Base-by-base conservation (phyloP, 495 filamentous ascomycete species). In the Hyphodiscus hymeniophilus region DNA sequence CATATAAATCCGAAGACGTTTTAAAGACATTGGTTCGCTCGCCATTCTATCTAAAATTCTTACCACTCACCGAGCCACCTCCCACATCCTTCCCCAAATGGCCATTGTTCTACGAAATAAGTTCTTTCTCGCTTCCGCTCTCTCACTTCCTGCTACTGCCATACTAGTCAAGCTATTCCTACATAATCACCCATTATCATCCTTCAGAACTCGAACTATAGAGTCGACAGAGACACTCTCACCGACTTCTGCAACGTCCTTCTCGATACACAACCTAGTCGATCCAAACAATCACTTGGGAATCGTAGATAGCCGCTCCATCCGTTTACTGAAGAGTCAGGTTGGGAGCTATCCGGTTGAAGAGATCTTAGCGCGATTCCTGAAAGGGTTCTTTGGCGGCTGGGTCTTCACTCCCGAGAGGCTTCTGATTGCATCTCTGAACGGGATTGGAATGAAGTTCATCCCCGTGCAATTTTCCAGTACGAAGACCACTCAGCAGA, bases 301-400 rank as follows among this genome's bases (percentile, higher is more conserved):
- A 22, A 3, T 32, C 3, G 21, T 31, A 13, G 30, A 45, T 22
- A 34, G 17, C 42, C 31, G 22, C 18, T 22, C 16, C 13, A 36
- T 36, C 15, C 32, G 7, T 11, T 18, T 49, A 18, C 26, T 17
- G 15, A 15, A 28, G 2, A 16, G 13, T 21, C 35, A 32, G n/a
- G 1, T 48, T 10, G 7, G 21, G 20, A 30, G 34, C 12, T 11
- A 34, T 6, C 23, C 38, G 18, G 47, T 57, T 47, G 48, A 54
- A 38, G 50, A 58, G 48, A 45, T 56, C n/a, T 18, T 56, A 2
- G 49, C 54, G 2, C 16, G 49, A 1, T 56, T 52, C 34, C 34
- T 42, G 11, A 52, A 50, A 38, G 54, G 54, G 3, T 56, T 52
- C 21, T 56, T 49, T 30, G 34, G 17, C 17, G 43, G 54, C 13